phyloP scores from a whole-genome alignment of 352 stramenopile species.

The Phytophthora cajani region DNA sequence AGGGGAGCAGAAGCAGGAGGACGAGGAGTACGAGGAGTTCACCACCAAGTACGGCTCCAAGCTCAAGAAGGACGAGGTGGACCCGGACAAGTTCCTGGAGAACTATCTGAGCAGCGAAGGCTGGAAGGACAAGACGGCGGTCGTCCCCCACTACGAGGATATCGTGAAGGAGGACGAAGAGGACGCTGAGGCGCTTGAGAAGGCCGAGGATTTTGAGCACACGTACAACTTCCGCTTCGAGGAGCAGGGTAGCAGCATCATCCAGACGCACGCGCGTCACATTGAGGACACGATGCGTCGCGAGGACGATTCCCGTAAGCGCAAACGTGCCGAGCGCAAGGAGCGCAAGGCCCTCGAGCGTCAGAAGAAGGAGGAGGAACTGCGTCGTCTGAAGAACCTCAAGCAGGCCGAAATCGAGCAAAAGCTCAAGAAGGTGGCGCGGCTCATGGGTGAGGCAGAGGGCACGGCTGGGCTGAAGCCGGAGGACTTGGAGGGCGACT shows the following conservation, averaged over 20 bases:
- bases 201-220: constrained; percentile 97
- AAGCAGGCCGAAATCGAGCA: constrained; percentile 96
- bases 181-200: constrained; percentile 93
- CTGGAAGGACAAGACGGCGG: constrained; percentile 83
- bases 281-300: constrained; percentile 93
- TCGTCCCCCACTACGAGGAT: constrained; percentile 79
- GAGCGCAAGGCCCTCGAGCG: constrained; percentile 96
- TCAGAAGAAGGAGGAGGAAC: constrained; percentile 97
- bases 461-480: constrained; percentile 55
- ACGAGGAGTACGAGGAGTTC: constrained; percentile 72
- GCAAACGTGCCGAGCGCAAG: constrained; percentile 94
- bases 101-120: constrained; percentile 81
- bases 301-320: constrained; percentile 96
- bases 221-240: constrained; percentile 99
- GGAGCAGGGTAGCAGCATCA: constrained; percentile 91
- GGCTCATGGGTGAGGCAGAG: constrained; percentile 72
- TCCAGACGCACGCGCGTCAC: constrained; percentile 84
- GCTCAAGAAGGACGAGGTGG: constrained; percentile 63
- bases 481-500: constrained; percentile 94
- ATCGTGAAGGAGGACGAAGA: constrained; percentile 91
- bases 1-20: constrained; percentile 64
- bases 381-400: constrained; percentile 97
- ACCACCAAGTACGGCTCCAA: constrained; percentile 72
- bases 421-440: constrained; percentile 93
- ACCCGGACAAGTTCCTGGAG: constrained; percentile 81